Evolutionary conservation across 2,329 filamentous ascomycete genomes (phyloP).

Genomic region (Aureobasidium sp.): DNA sequence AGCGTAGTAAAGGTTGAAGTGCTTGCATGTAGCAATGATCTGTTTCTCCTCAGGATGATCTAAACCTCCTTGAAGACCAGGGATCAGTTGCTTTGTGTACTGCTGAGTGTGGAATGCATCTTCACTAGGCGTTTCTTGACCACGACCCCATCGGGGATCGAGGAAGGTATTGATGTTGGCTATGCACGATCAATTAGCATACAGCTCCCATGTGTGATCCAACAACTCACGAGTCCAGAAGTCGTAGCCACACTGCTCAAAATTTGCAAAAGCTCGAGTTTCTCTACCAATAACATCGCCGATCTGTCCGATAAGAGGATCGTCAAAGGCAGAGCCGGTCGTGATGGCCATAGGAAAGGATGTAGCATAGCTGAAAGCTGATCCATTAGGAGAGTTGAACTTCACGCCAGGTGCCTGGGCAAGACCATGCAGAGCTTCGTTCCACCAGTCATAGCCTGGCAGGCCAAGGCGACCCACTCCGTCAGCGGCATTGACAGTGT

Average conservation of each 20-base stretch:
- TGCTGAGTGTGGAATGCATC: slow-evolving; percentile 25
- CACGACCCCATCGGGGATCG: slow-evolving; percentile 37
- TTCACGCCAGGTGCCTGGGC: slow-evolving; percentile 42
- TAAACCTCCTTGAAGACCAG: slow-evolving; percentile 26
- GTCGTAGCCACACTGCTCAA: slow-evolving; percentile 45
- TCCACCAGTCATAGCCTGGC: slow-evolving; percentile 53
- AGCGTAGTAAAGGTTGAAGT: slow-evolving; percentile 23
- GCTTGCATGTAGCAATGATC: slow-evolving; percentile 40
- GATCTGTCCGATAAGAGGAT: slow-evolving; percentile 50
- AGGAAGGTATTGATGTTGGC: slow-evolving; percentile 56
- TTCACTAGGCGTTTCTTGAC: slow-evolving; percentile 15
- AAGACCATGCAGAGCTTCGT: slow-evolving; percentile 51
- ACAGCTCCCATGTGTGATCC: too few species aligned
- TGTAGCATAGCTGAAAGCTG: slow-evolving; percentile 49
- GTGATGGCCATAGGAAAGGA: slow-evolving; percentile 58
- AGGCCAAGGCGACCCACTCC: slow-evolving; percentile 50
- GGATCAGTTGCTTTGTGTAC: slow-evolving; percentile 26
- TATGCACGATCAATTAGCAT: background rate
- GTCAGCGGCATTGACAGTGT: slow-evolving; percentile 36
- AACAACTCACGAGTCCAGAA: slow-evolving; percentile 46
- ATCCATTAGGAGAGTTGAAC: slow-evolving; percentile 38
- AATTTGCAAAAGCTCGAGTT: slow-evolving; percentile 57
- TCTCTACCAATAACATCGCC: slow-evolving; percentile 51
- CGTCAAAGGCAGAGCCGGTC: slow-evolving; percentile 56
- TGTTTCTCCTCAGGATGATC: slow-evolving; percentile 25